A percentile compares a stretch with the other conserved stretches of the same genome.
phyloP scores from a whole-genome alignment of 176 grass and related monocot species.

The Cymbopogon citratus region DNA sequence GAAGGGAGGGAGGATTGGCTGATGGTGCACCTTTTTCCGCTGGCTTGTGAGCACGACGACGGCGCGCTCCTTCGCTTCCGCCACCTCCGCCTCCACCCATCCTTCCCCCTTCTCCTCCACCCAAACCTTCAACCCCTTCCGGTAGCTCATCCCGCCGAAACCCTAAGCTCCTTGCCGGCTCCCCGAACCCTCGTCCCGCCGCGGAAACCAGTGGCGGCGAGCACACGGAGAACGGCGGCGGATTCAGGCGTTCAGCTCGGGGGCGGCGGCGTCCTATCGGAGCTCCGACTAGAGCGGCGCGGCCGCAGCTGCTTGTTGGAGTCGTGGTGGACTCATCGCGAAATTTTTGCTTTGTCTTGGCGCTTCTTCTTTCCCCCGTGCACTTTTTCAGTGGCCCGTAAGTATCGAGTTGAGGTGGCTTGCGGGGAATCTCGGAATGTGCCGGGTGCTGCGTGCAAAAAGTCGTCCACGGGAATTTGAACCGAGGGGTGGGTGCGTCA shows the following conservation, averaged over 20 bases:
- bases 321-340: conserved; percentile 31
- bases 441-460: background rate
- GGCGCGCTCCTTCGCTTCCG: conserved; percentile 45
- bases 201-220: background rate
- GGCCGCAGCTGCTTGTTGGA: conserved; percentile 11
- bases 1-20: background rate
- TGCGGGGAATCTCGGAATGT: background rate
- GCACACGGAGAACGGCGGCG: background rate
- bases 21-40: conserved; percentile 57
- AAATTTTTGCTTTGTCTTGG: conserved; percentile 52
- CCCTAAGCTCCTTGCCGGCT: conserved; percentile 25
- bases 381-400: conserved; percentile 25
- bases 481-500: conserved; percentile 13
- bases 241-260: background rate
- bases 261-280: conserved; percentile 14
- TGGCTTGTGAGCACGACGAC: conserved; percentile 54
- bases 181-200: conserved; percentile 24
- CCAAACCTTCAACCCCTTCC: conserved; percentile 94
- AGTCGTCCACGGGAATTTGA: conserved; percentile 26
- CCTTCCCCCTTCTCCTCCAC: conserved; percentile 83
- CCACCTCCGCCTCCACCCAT: conserved; percentile 87
- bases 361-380: conserved; percentile 53
- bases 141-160: conserved; percentile 74
- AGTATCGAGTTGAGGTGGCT: background rate
- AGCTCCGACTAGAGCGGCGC: conserved; percentile 25